Percentiles rank a stretch among this genome's conserved stretches.
Conservation (phyloP, 192 early-diverging fungal genomes). For the Coemansia aciculifera region DNA sequence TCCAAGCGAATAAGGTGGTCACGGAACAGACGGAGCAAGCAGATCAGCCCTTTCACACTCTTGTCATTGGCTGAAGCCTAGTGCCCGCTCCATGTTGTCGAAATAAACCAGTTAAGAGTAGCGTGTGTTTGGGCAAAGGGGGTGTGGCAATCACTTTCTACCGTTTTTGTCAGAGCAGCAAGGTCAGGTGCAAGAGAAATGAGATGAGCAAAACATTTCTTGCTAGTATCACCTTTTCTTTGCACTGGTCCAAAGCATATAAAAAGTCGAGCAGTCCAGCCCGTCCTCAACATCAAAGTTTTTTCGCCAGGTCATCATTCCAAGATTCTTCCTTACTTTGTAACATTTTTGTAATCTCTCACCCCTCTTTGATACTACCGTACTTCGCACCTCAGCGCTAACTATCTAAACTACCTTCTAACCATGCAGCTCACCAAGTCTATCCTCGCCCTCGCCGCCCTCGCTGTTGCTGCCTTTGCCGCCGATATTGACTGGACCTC, state of each 20-base stretch:
- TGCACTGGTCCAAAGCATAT: neutral
- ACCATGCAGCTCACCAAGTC: conserved; percentile 58
- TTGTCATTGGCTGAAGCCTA: neutral
- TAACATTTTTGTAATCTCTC: neutral
- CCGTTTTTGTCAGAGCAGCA: neutral
- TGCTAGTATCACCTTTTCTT: neutral
- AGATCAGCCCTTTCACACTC: neutral
- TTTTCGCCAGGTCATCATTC: neutral
- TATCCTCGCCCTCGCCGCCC: conserved; percentile 51
- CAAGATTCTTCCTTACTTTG: neutral
- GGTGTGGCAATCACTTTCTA: neutral
- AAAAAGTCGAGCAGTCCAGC: conserved; percentile 5
- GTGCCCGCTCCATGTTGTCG: neutral
- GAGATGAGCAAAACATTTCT: neutral
- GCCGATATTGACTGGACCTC: conserved; percentile 52
- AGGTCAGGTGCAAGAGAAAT: neutral
- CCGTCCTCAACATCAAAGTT: neutral
- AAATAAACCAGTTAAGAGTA: neutral
- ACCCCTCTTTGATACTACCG: neutral
- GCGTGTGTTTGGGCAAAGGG: neutral
- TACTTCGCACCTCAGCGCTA: neutral
- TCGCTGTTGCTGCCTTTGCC: conserved; percentile 36
- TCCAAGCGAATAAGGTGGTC: neutral
- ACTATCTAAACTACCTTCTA: neutral
- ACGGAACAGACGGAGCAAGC: neutral